These are phyloP conservation scores for Exophiala mesophila DNA, from an alignment of 2,329 filamentous ascomycete species.

Conservation along the genomic window DNA sequence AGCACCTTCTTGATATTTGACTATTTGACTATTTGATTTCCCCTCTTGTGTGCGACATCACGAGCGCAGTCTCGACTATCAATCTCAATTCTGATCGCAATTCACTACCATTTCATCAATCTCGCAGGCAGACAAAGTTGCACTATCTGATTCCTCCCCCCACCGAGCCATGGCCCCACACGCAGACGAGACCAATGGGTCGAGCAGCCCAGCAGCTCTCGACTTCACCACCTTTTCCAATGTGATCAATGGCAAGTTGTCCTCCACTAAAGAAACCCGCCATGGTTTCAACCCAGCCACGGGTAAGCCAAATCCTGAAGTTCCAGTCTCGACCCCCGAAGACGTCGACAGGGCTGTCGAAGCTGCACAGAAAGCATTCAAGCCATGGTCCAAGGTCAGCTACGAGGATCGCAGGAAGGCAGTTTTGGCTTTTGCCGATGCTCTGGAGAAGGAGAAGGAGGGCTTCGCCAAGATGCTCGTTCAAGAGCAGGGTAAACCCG, in stretches of 20 bases:
- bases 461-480: slow-evolving; percentile 36
- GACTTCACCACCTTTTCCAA: slow-evolving; percentile 46
- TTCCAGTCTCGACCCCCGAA: slow-evolving; percentile 44
- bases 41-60: too few species aligned
- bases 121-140: too few species aligned
- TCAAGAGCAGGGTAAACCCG: slow-evolving; percentile 40
- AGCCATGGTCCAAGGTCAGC: slow-evolving; percentile 41
- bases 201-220: slow-evolving; percentile 5
- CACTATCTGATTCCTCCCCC: too few species aligned
- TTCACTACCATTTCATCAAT: too few species aligned
- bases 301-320: slow-evolving; percentile 44
- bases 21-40: too few species aligned
- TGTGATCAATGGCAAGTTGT: slow-evolving; percentile 48
- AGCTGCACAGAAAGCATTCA: slow-evolving; percentile 45
- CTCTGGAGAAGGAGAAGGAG: slow-evolving; percentile 34
- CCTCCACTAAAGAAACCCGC: slow-evolving; percentile 41
- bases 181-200: slow-evolving; percentile 7
- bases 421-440: slow-evolving; percentile 32
- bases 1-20: too few species aligned
- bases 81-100: too few species aligned
- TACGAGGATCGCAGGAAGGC: slow-evolving; percentile 33
- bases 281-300: slow-evolving; percentile 51
- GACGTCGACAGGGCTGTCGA: slow-evolving; percentile 50
- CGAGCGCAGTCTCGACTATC: too few species aligned
- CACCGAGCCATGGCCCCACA: slow-evolving; percentile 8